Evolutionary conservation across 257 asterid species (phyloP).

Genomic region (Forsythia suspensa): DNA sequence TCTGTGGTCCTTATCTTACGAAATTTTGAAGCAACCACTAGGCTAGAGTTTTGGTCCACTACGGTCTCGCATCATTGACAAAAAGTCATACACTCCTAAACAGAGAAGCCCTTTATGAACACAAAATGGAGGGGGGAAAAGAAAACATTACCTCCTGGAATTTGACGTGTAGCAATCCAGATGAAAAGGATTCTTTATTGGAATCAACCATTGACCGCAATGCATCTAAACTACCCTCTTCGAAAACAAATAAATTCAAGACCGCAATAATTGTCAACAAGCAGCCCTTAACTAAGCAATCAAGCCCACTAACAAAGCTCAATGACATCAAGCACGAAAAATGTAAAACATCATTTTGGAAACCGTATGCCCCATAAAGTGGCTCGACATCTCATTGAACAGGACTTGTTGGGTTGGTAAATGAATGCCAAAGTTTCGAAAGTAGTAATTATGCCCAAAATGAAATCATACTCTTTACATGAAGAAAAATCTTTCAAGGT

Average conservation of each 20-base stretch:
- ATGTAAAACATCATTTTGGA: constrained; percentile 72
- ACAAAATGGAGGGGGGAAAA: background rate
- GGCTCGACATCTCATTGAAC: constrained; percentile 37
- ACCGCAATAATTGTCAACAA: constrained; percentile 52
- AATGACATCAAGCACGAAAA: constrained; percentile 71
- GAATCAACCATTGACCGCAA: constrained; percentile 45
- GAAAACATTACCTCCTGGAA: constrained; percentile 52
- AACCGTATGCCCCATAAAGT: constrained; percentile 34
- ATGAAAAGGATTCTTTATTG: constrained; percentile 31
- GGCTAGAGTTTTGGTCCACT: constrained; percentile 48
- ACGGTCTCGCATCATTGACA: constrained; percentile 45
- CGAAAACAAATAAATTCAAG: constrained; percentile 67
- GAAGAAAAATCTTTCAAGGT: constrained; percentile 45
- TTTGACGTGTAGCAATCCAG: constrained; percentile 40
- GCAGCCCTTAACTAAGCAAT: constrained; percentile 75
- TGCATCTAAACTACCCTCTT: constrained; percentile 65
- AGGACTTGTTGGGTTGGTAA: constrained; percentile 52
- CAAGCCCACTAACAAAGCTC: constrained; percentile 61
- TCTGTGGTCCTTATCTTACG: constrained; percentile 51
- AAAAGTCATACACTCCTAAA: constrained; percentile 20
- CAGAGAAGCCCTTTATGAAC: background rate
- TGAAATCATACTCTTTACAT: constrained; percentile 61
- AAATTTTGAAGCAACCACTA: constrained; percentile 70
- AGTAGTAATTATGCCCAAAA: constrained; percentile 45
- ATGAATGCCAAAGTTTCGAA: constrained; percentile 44